Percentiles rank a stretch among this genome's conserved stretches.
These are phyloP conservation scores for Aspergillus sojae DNA, from an alignment of 2,329 filamentous ascomycete species.

Conservation along the genomic window DNA sequence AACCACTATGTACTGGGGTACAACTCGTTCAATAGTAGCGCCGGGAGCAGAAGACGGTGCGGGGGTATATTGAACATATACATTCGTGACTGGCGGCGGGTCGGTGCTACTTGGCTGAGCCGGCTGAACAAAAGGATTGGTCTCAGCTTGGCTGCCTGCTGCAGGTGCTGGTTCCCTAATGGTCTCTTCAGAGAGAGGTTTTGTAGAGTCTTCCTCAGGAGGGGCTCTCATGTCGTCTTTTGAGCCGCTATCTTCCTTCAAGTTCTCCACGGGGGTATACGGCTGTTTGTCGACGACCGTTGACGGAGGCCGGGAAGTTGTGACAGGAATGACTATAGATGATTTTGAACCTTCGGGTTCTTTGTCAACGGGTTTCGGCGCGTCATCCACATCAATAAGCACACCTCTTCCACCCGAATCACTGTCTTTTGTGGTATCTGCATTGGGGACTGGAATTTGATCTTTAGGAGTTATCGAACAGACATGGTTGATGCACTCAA, in stretches of 20 bases:
- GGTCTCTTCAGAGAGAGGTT: not conserved
- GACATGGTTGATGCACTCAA: conserved; percentile 48
- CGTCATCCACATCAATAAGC: conserved; percentile 27
- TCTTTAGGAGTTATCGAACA: conserved; percentile 40
- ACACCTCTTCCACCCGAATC: conserved; percentile 7
- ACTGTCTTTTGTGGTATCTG: not conserved
- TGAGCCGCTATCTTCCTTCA: not conserved
- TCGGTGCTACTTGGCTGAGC: not conserved
- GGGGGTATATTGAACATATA: conserved; percentile 14
- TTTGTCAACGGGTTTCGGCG: conserved; percentile 4
- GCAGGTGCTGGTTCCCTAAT: conserved; percentile 4
- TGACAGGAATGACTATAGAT: conserved; percentile 1
- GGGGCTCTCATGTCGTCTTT: not conserved
- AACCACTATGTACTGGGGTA: conserved; percentile 57
- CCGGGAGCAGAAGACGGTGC: conserved; percentile 59
- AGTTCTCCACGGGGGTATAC: not conserved
- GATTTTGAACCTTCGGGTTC: conserved; percentile 1
- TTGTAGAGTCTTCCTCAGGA: not conserved
- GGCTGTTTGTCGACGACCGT: not conserved
- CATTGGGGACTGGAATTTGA: conserved; percentile 18
- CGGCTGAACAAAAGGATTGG: conserved; percentile 18
- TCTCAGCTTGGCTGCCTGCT: conserved; percentile 1
- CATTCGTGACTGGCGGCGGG: conserved; percentile 10
- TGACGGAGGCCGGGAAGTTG: not conserved
- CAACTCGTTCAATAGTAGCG: conserved; percentile 38